Evolutionary conservation across 495 filamentous ascomycete genomes (phyloP), one percentile per base, ranked within the genome.

Genomic region (Aspergillus incahuasiensis): DNA sequence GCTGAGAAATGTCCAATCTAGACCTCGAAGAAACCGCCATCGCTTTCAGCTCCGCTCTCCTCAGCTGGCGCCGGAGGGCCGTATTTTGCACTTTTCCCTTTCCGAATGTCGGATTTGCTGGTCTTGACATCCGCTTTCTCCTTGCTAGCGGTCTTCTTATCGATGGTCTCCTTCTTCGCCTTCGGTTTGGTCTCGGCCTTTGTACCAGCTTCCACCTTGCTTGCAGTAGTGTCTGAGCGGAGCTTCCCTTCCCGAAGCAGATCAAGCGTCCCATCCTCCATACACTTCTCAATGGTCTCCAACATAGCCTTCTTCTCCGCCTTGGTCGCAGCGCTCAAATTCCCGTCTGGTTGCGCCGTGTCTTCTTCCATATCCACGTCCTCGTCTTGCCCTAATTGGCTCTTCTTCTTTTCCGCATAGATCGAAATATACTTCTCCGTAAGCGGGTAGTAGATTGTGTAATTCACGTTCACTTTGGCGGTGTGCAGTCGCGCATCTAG

Each of bases 401-500:
- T 57, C 13, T 56, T 62, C 38, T 60, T 66, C 48, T 69, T 68
- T 34, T 72, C 77, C 8, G 81, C 79, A 63, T 89, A 97, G 5
- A 97, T 72, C 18, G 88, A 84, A 52, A 88, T 73, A 72, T 98
- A 98, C 58, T 84, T 82, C 63, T 90, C 84, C 55, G 81, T 77
- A 39, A 90, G 82, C 5, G 94, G 94, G 63, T 83, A 91, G 71
- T 89, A 91, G 42, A 86, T 80, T 0, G 90, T 84, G 63, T 98
- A 98, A 64, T 92, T 90, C 53, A 92, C 70, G 63, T 96, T 91
- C 15, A 97, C 82, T 55, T 87, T 81, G 6, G 87, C 86, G 13
- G 72, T 70, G 58, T 91, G 86, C 30, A 96, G 75, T 51, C 85
- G 77, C 24, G 68, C 59, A 42, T 81, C 69, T 35, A 88, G 63